Base-by-base conservation (phyloP, 108 stramenopile species). In the Cyclotella distinguenda region DNA sequence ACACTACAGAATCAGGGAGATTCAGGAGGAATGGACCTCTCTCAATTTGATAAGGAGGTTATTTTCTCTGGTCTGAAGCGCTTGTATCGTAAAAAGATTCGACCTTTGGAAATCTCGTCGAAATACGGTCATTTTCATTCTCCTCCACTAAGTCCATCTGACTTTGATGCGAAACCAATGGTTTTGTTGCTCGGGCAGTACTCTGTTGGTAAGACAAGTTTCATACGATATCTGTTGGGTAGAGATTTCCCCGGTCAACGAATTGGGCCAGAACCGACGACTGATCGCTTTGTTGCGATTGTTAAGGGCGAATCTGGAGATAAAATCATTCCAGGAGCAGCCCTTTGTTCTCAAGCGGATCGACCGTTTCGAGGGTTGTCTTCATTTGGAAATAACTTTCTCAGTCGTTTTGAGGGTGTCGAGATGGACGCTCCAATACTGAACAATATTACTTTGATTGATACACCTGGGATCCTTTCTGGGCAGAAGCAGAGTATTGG, bases 201-300 rank as follows among this genome's bases (percentile, higher is more conserved):
- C 72, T 82, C 89, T 55, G 97, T 97, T 10, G 98, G 98, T 4
- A 99, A 99, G 57, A 97, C 98, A 3, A 87, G 85, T 23, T 95
- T 97, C 49, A 93, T 97, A 64, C 78, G 87, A 42, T 95, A 94
- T 61, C 53, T 96, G 21, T 39, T 93, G 11, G 93, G 93, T n/a
- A 70, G 91, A 28, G 95, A 96, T 75, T 99, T 99, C 68, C 98
- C 97, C 23, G 97, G 97, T 15, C 91, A 92, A 57, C 86, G 97
- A 13, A 93, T 99, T 21, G 98, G 98, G 1, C 98, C 98, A 16
- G 98, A 99, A 68, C 98, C 98, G 21, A 99, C 98, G 19, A 99
- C 98, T 10, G 95, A 94, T 79, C 82, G 92, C 1, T 95, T 95
- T 62, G 85, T 83, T 8, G 84, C 94, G 34, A 88, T 97, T 28